Percentiles rank a stretch among this genome's conserved stretches.
phyloP scores from a whole-genome alignment of 306 rosid genomes.

The Quercus aquifolioides region DNA sequence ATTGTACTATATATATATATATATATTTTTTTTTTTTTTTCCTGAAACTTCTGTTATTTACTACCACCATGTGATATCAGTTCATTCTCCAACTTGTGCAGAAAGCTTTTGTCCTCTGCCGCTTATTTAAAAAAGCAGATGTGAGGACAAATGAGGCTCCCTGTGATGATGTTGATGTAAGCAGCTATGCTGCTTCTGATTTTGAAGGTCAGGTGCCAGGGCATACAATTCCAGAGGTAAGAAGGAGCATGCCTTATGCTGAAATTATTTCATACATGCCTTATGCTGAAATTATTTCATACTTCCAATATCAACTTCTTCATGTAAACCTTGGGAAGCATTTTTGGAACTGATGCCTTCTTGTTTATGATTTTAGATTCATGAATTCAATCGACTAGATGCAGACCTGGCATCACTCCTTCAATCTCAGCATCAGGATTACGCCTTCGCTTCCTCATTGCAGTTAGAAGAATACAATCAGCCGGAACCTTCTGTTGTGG shows the following conservation, averaged over 20 bases:
- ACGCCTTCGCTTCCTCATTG: neutral
- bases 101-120: slow-evolving; percentile 50
- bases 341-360: slow-evolving; percentile 1
- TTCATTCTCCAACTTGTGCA: slow-evolving; percentile 22
- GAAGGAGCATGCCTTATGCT: slow-evolving; percentile 17
- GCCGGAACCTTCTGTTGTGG: neutral
- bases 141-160: neutral
- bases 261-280: neutral
- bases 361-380: slow-evolving; percentile 9
- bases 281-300: neutral
- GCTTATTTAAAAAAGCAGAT: slow-evolving; percentile 30
- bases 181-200: slow-evolving; percentile 8
- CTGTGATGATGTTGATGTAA: slow-evolving; percentile 30
- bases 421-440: neutral
- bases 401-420: neutral
- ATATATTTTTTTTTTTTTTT: neutral
- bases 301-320: neutral
- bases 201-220: neutral
- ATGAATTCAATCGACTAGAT: neutral
- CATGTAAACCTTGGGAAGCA: neutral
- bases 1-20: neutral
- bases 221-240: slow-evolving; percentile 30
- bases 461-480: neutral
- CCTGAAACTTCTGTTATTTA: neutral
- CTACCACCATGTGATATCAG: neutral